phyloP scores from a whole-genome alignment of 768 basidiomycete species.

The Boletales sp. region DNA sequence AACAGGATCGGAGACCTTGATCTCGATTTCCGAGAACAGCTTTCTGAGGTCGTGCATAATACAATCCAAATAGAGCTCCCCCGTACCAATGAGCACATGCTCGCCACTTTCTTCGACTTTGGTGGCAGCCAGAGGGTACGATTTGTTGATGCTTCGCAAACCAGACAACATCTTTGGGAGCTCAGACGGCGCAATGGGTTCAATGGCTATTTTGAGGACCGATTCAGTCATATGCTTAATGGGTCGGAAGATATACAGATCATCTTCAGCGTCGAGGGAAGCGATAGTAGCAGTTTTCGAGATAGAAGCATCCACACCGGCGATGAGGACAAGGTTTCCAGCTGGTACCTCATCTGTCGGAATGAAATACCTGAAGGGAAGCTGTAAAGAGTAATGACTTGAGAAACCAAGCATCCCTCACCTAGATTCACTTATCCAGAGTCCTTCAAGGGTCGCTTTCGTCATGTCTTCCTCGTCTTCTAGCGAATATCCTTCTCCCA shows the following conservation, averaged over 20 bases:
- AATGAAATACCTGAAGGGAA: slow-evolving; percentile 70
- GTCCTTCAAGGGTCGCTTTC: slow-evolving; percentile 73
- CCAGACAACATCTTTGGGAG: slow-evolving; percentile 99
- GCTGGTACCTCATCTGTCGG: slow-evolving; percentile 85
- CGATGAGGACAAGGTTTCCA: slow-evolving; percentile 89
- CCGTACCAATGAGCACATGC: slow-evolving; percentile 95
- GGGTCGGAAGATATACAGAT: slow-evolving; percentile 92
- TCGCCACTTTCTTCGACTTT: slow-evolving; percentile 99
- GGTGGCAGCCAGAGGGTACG: slow-evolving; percentile 89
- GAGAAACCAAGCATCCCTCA: slow-evolving; percentile 30
- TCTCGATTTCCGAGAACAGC: slow-evolving; percentile 96
- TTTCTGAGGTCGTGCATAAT: slow-evolving; percentile 93
- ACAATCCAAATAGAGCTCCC: slow-evolving; percentile 94
- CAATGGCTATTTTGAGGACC: slow-evolving; percentile 96
- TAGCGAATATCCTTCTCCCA: slow-evolving; percentile 97
- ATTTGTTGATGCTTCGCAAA: slow-evolving; percentile 94
- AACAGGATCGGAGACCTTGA: slow-evolving; percentile 99
- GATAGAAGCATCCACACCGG: slow-evolving; percentile 92
- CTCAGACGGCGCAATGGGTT: slow-evolving; percentile 96
- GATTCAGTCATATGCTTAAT: slow-evolving; percentile 97
- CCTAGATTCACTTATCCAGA: slow-evolving; percentile 92
- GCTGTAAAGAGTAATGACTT: not conserved
- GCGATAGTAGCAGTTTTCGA: slow-evolving; percentile 92
- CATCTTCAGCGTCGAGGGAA: slow-evolving; percentile 68
- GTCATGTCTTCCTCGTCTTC: slow-evolving; percentile 99